Percentiles rank a stretch among this genome's conserved stretches.
These are phyloP conservation scores for Monosiga brevicollis DNA, from an alignment of 78 protist species.

Conservation along the genomic window DNA sequence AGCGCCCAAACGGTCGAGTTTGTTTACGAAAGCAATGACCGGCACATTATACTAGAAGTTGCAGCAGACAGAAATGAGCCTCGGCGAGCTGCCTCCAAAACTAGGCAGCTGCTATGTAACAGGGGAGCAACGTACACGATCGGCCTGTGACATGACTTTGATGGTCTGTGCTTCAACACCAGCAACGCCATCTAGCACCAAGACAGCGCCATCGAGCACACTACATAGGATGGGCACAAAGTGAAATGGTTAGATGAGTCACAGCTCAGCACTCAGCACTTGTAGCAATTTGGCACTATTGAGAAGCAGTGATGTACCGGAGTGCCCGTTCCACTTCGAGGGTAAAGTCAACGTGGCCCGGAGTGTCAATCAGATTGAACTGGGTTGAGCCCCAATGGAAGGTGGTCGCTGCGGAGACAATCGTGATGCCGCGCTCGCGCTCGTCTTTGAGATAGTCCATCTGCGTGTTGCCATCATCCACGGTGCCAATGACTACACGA, in stretches of 20 bases:
- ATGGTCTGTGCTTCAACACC: constrained; percentile 84
- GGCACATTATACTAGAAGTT: constrained; percentile 71
- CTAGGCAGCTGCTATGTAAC: background rate
- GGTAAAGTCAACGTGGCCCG: constrained; percentile 96
- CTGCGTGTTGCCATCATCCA: constrained; percentile 79
- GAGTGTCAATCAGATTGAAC: constrained; percentile 88
- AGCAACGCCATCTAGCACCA: constrained; percentile 76
- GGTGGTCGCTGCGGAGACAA: constrained; percentile 68
- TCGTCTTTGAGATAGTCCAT: constrained; percentile 82
- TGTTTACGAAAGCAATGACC: constrained; percentile 75
- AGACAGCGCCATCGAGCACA: constrained; percentile 71
- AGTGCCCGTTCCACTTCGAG: constrained; percentile 80
- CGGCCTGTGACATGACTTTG: constrained; percentile 70
- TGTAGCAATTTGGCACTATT: too few relatives aligned
- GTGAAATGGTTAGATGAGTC: too few relatives aligned
- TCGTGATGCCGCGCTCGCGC: constrained; percentile 88
- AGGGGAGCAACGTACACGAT: too few relatives aligned
- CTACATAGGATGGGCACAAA: too few relatives aligned
- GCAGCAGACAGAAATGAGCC: background rate
- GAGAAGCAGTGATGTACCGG: too few relatives aligned
- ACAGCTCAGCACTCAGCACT: too few relatives aligned
- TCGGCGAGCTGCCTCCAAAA: background rate
- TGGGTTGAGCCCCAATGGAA: background rate
- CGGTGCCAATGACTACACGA: constrained; percentile 14
- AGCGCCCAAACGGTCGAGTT: constrained; percentile 86